phyloP scores from a whole-genome alignment of 1,139 yeast genomes.

The Yamadazyma oceani region DNA sequence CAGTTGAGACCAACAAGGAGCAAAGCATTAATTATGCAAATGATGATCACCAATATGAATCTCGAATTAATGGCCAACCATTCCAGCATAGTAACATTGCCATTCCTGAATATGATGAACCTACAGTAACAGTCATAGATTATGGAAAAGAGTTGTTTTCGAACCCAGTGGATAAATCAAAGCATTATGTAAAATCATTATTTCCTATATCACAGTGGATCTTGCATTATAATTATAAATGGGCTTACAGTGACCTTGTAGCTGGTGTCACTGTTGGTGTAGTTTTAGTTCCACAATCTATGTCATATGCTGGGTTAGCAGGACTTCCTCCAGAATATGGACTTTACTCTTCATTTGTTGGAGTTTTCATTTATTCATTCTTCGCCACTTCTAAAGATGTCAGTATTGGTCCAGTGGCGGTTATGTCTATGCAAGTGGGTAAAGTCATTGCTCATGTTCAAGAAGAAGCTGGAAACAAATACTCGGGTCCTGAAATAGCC shows the following conservation, averaged over 20 bases:
- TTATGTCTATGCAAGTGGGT: constrained; percentile 85
- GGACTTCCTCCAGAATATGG: constrained; percentile 82
- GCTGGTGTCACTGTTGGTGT: constrained; percentile 95
- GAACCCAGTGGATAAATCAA: constrained; percentile 41
- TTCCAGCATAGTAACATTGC: constrained; percentile 4
- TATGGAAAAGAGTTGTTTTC: constrained; percentile 39
- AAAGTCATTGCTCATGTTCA: constrained; percentile 72
- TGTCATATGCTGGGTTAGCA: constrained; percentile 93
- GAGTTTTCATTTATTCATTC: constrained; percentile 83
- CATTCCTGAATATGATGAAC: constrained; percentile 44
- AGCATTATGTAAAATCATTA: constrained; percentile 55
- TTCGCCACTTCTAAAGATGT: constrained; percentile 97
- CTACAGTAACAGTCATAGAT: constrained; percentile 44
- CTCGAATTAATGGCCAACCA: neutral
- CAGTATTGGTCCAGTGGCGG: constrained; percentile 96
- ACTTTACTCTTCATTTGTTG: constrained; percentile 87
- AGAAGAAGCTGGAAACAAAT: constrained; percentile 33
- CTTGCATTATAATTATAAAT: constrained; percentile 71
- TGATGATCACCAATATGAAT: constrained; percentile 10
- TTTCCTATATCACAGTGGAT: constrained; percentile 86
- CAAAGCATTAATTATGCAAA: too few relatives aligned
- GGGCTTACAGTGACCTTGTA: constrained; percentile 81
- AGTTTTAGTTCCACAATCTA: constrained; percentile 91
- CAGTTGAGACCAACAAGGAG: too few relatives aligned
- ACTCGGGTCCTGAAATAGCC: constrained; percentile 68